phyloP scores from a whole-genome alignment of 768 basidiomycete species.

The Trametes punicea region DNA sequence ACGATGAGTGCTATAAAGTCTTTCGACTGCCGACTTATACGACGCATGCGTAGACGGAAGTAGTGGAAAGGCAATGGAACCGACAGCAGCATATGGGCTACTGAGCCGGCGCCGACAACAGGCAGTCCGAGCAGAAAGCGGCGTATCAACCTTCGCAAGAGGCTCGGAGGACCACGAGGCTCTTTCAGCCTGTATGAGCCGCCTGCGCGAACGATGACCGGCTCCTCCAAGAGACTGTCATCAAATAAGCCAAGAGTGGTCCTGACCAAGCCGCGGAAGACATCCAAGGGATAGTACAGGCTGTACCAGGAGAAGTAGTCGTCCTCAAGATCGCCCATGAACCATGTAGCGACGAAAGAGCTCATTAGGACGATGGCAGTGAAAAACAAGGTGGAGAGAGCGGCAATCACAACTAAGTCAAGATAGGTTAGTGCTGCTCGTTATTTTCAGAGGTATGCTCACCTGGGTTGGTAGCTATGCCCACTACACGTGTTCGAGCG shows the following conservation, averaged over 20 bases:
- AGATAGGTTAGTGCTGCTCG: conserved; percentile 2
- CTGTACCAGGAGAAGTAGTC: conserved; percentile 32
- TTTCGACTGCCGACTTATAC: conserved; percentile 51
- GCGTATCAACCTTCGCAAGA: conserved; percentile 55
- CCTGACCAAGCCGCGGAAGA: conserved; percentile 57
- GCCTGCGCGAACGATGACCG: conserved; percentile 11
- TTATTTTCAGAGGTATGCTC: conserved; percentile 19
- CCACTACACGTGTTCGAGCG: conserved; percentile 63
- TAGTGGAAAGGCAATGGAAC: conserved; percentile 67
- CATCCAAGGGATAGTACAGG: conserved; percentile 50
- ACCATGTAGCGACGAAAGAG: conserved; percentile 68
- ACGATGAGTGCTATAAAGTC: conserved; percentile 69
- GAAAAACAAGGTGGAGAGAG: conserved; percentile 59
- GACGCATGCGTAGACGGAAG: conserved; percentile 59
- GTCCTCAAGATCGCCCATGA: conserved; percentile 55
- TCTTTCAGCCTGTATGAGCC: conserved; percentile 5
- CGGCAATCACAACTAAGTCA: conserved; percentile 57
- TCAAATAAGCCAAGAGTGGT: conserved; percentile 62
- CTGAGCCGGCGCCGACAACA: conserved; percentile 70
- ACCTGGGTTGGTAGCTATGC: conserved; percentile 78
- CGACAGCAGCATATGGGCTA: conserved; percentile 69
- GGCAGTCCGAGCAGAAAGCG: conserved; percentile 79
- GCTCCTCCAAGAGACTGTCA: conserved; percentile 41
- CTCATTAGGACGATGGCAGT: conserved; percentile 62
- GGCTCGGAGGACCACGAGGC: conserved; percentile 37